Conservation (phyloP, 495 filamentous ascomycete genomes). For the Aspergillus incahuasiensis region DNA sequence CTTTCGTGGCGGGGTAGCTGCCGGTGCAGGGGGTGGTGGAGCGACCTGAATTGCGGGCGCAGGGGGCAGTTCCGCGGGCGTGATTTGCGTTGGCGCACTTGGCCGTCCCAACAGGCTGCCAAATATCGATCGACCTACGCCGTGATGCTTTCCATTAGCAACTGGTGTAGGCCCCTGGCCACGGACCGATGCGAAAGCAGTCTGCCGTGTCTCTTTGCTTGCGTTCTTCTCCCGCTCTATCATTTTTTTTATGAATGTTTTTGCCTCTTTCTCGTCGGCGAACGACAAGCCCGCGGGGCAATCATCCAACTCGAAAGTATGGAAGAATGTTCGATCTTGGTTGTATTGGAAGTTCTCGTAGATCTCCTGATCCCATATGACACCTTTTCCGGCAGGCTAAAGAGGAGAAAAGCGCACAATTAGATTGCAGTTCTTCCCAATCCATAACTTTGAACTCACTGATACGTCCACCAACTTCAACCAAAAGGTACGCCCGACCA, state of each 20-base stretch:
- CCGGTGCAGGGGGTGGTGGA: slow-evolving; percentile 40
- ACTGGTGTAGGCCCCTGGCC: slow-evolving; percentile 43
- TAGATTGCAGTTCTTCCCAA: slow-evolving; percentile 10
- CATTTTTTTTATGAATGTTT: slow-evolving; percentile 90
- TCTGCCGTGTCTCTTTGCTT: slow-evolving; percentile 74
- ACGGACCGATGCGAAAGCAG: slow-evolving; percentile 63
- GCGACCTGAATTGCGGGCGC: slow-evolving; percentile 46
- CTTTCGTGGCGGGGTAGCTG: slow-evolving; percentile 37
- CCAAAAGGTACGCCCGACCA: slow-evolving; percentile 94
- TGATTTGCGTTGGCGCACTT: slow-evolving; percentile 46
- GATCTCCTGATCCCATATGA: slow-evolving; percentile 98
- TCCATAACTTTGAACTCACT: slow-evolving; percentile 48
- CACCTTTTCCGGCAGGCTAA: slow-evolving; percentile 74
- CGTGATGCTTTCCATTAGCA: slow-evolving; percentile 45
- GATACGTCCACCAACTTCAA: slow-evolving; percentile 95
- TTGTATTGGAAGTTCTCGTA: slow-evolving; percentile 93
- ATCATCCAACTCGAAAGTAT: slow-evolving; percentile 91
- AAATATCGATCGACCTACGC: slow-evolving; percentile 50
- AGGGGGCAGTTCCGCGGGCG: slow-evolving; percentile 46
- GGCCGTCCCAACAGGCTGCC: slow-evolving; percentile 69
- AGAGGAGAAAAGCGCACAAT: slow-evolving; percentile 12
- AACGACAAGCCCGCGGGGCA: slow-evolving; percentile 89
- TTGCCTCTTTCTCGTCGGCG: slow-evolving; percentile 93
- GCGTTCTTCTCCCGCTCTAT: slow-evolving; percentile 90
- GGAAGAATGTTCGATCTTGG: slow-evolving; percentile 94